Evolutionary conservation across 306 rosid genomes (phyloP), one percentile per base, ranked within the genome.

Genomic region (Fagus crenata): DNA sequence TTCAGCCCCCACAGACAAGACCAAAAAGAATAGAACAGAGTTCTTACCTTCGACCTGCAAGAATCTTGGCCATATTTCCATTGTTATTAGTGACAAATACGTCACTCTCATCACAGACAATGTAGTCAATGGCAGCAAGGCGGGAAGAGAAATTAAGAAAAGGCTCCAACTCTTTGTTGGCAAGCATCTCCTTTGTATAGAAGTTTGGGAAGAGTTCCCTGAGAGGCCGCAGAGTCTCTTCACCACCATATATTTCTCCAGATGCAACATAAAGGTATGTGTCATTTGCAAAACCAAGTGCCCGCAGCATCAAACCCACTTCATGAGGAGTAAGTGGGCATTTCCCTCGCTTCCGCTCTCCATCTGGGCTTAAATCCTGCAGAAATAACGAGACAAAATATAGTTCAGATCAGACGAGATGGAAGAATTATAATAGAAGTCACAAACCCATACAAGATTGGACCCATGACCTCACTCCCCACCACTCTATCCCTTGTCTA

Each of bases 1-100:
- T 54, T 83, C 58, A 55, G 41, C 12, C 7, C 2, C 59, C 53
- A 4, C 28, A 22, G 36, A 14, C 64, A 4, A 69, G 2, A 49
- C 65, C 37, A 42, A 76, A 46, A 42, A 46, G 42, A 53, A 58
- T 43, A 67, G 7, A 68, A 32, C 0, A 14, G 55, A 71, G 32
- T 59, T 81, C 87, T 80, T 78, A 96, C 99, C 99, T 92, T 84
- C 89, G 92, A 64, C 98, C 99, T 3, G 97, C 98, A 60, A 96
- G 99, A 85, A 96, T 89, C 86, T 88, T 96, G 80, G 99, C 99
- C 99, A 96, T 96, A 81, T 96, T 96, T 60, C 99, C 99, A 53
- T 96, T 96, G 76, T 96, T 96, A 82, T 96, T 96, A 14, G 99
- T 82, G 78, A 96, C 98, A 89, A 96, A 96, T 33, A 96, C 99